phyloP scores from a whole-genome alignment of 148 eudicot genomes.

The Polygonum aviculare region DNA sequence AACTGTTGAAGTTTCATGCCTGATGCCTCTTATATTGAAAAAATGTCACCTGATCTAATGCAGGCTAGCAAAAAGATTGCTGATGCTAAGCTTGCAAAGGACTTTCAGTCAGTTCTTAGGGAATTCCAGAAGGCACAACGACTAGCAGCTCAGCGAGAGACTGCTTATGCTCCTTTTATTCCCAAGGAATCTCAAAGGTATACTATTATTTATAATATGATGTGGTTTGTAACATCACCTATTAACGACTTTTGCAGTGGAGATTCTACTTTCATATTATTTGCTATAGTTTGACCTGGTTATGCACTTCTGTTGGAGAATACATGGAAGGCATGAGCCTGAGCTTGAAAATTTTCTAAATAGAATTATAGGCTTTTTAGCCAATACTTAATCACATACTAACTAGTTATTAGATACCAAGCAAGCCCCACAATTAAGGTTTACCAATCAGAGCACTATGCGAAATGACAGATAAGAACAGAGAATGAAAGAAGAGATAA shows the following conservation, averaged over 20 bases:
- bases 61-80: conserved; percentile 49
- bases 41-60: conserved; percentile 4
- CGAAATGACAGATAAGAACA: too few relatives aligned
- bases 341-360: neutral
- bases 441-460: too few relatives aligned
- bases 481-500: neutral
- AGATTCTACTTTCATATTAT: neutral
- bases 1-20: neutral
- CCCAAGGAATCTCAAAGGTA: conserved; percentile 19
- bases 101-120: conserved; percentile 41
- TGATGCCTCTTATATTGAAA: neutral
- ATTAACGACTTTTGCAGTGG: neutral
- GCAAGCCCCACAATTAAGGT: neutral
- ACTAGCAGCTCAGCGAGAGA: conserved; percentile 47
- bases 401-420: neutral
- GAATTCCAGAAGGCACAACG: conserved; percentile 53
- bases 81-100: conserved; percentile 50
- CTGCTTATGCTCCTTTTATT: conserved; percentile 32
- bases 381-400: neutral
- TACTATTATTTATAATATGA: neutral
- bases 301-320: neutral
- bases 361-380: neutral
- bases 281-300: neutral
- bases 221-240: neutral
- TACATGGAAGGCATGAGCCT: neutral